Base-by-base conservation (phyloP, 106 monocot genomes). In the Alisma plantagoaquatica region DNA sequence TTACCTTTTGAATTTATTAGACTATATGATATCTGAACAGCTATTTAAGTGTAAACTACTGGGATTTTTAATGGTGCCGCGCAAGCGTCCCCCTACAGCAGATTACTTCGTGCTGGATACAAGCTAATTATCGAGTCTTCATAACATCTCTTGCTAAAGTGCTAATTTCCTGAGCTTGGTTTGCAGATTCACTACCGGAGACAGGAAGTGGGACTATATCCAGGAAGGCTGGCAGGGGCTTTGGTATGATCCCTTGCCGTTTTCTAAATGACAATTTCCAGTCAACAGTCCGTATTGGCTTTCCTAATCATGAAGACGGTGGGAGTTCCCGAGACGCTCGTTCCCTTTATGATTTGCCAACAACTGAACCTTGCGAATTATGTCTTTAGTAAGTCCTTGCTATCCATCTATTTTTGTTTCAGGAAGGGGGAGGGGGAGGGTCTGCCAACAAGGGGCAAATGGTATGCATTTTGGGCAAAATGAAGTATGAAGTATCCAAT, bases 171-270 rank as follows among this genome's bases (percentile, higher is more conserved):
- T 11, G n/a, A 32, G 18, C 15, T 20, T 61, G 17, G 3, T 32
- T 25, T 59, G 50, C 24, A 67, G 77, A 57, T 41, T 22, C 33
- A 32, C 19, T 18, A 10, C 54, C 52, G 41, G 49, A 54, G 58
- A 28, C 32, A 25, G 33, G 33, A 50, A 52, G 29, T 0, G 65
- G 53, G 29, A 61, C 43, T 23, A 61, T 76, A 48, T 85, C 79
- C 18, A 72, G 79, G 58, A 73, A 72, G 62, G 6, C 66, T 47
- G 24, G 61, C 4, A 51, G 60, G 33, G 72, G 75, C 56, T 84
- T 84, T 68, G 76, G 76, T 14, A 65, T 79, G 50, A 79, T 84
- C 33, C 57, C 75, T 2, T 68, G 50, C 21, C 72, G 57, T 20
- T 19, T 50, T 14, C 27, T 70, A 60, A 66, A 56, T 56, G 54